phyloP scores from a whole-genome alignment of 495 filamentous ascomycete species.

The Hypoxylon fragiforme region DNA sequence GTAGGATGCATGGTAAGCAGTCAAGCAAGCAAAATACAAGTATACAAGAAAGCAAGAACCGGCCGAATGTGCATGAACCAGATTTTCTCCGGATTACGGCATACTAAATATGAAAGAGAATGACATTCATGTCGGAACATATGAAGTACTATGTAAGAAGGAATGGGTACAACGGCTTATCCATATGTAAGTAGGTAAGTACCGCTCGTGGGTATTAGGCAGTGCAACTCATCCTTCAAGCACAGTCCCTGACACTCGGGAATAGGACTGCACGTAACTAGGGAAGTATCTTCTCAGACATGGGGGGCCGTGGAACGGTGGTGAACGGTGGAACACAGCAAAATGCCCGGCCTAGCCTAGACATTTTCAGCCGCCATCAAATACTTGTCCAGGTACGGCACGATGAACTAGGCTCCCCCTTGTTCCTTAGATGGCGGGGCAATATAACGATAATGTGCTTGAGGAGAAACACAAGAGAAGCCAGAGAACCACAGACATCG shows the following conservation, averaged over 20 bases:
- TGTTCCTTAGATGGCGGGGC: conserved; percentile 20
- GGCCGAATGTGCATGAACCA: conserved; percentile 17
- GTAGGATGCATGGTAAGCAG: conserved; percentile 7
- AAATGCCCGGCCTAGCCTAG: conserved; percentile 30
- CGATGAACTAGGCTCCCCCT: conserved; percentile 8
- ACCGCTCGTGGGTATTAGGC: conserved; percentile 10
- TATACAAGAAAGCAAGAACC: conserved; percentile 10
- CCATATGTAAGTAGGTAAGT: conserved; percentile 5
- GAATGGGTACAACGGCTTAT: conserved; percentile 25
- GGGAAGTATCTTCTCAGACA: conserved; percentile 32
- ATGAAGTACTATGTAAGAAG: conserved; percentile 15
- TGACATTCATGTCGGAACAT: conserved; percentile 18
- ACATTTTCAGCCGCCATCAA: conserved; percentile 30
- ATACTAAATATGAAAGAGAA: conserved; percentile 30
- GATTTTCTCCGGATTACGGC: conserved; percentile 20
- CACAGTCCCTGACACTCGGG: conserved; percentile 27
- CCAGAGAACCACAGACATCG: too few relatives aligned
- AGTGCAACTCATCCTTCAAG: conserved; percentile 16
- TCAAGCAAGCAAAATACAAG: conserved; percentile 7
- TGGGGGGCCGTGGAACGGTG: conserved; percentile 17
- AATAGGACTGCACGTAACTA: conserved; percentile 24
- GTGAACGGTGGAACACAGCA: conserved; percentile 18
- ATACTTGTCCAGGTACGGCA: conserved; percentile 28
- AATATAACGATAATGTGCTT: conserved; percentile 33
- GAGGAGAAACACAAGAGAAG: conserved; percentile 29